Evolutionary conservation across 2,329 filamentous ascomycete species (phyloP), one percentile per base, ranked within the genome.

Genomic region (Fusarium sp.): DNA sequence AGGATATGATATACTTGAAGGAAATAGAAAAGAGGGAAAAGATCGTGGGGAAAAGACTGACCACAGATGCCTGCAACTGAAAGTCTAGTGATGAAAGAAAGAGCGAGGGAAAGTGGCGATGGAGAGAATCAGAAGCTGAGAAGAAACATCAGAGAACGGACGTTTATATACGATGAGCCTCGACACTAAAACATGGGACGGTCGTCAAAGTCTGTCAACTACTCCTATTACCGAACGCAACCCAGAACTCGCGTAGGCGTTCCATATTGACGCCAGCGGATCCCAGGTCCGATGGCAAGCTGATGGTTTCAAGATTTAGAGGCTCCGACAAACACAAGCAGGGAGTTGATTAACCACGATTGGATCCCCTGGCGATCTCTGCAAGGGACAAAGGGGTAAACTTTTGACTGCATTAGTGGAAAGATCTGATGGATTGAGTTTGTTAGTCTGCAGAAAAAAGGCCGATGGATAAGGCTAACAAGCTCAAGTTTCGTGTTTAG

Each of bases 21-120:
- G 62, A 68, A 58, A 51, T 22, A 36, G 65, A 50, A 74, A 63
- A 60, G 66, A 62, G 55, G 42, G 54, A 63, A 75, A 61, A 54
- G 73, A 69, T 66, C 50, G 63, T 71, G 58, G 58, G 47, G n/a
- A 72, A 76, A 58, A 60, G 64, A 78, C 68, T 72, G 58, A 77
- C 66, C 72, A 76, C 77, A 79, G 77, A 74, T 77, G 77, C 70
- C 77, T 69, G 77, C 77, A 79, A 76, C 77, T 78, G 75, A 69
- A 74, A 68, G 71, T 73, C 73, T 65, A 39, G 64, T 54, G 54
- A 67, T 73, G 70, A 78, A 78, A 69, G 66, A 67, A 77, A 63
- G 61, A 77, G 66, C 42, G 68, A 64, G 54, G 51, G 58, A 77
- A 66, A 50, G 66, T 58, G 70, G 72, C 65, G 75, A 78, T 77